Evolutionary conservation across 75 land plant species (phyloP).

Genomic region (Pinus taeda): DNA sequence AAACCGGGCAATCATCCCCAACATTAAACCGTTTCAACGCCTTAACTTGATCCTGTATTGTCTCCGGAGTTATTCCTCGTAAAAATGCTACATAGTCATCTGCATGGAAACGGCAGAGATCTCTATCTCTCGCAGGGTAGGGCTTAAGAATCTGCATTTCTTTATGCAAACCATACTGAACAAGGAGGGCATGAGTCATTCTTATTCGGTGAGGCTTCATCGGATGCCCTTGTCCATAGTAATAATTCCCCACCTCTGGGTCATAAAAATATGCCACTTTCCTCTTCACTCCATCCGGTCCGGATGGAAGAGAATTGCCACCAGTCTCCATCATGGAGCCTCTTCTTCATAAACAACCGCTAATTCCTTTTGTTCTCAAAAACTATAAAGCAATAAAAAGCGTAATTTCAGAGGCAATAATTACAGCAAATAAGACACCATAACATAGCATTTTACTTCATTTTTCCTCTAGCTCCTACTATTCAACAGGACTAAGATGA

Average conservation of each 20-base stretch:
- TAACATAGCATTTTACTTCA: no score
- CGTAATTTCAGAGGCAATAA: no score
- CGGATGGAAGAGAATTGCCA: conserved; percentile 44
- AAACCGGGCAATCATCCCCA: conserved; percentile 65
- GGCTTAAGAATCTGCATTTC: conserved; percentile 52
- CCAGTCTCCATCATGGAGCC: conserved; percentile 31
- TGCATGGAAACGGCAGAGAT: conserved; percentile 63
- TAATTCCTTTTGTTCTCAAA: no score
- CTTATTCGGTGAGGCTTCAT: conserved; percentile 78
- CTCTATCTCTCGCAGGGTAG: conserved; percentile 49
- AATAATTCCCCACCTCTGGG: conserved; percentile 68
- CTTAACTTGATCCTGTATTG: conserved; percentile 40
- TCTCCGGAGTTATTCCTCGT: conserved; percentile 44
- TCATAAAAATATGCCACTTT: conserved; percentile 62
- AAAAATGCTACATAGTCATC: conserved; percentile 65
- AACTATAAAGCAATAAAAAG: no score
- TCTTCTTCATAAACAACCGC: no score
- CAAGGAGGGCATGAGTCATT: conserved; percentile 68
- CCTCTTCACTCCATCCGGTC: conserved; percentile 56
- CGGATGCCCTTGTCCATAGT: conserved; percentile 66
- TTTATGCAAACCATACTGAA: conserved; percentile 48
- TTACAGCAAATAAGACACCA: no score
- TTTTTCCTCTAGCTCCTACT: no score
- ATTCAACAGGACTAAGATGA: no score
- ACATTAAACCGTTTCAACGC: conserved; percentile 57